Evolutionary conservation across 257 asterid species (phyloP).

Genomic region (Agastache rugosa): DNA sequence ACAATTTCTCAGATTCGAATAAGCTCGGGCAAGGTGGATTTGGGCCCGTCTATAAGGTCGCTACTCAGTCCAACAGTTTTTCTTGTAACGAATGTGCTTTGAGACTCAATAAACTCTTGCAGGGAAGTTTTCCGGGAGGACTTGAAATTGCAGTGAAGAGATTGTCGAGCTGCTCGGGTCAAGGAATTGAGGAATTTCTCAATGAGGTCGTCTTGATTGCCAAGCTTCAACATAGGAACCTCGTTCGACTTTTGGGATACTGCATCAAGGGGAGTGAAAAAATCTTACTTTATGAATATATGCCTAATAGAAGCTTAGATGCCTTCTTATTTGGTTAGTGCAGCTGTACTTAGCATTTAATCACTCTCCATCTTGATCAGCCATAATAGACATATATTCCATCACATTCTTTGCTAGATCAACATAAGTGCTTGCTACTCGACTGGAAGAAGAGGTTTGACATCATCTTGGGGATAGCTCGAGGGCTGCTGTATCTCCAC

Average conservation of each 20-base stretch:
- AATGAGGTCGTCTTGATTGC: conserved; percentile 53
- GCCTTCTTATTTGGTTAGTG: conserved; percentile 50
- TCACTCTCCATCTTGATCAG: not conserved
- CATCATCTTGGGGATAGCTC: conserved; percentile 48
- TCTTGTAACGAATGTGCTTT: not conserved
- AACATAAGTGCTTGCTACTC: conserved; percentile 32
- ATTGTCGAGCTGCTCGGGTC: conserved; percentile 44
- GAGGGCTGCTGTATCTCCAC: conserved; percentile 53
- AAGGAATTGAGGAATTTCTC: conserved; percentile 52
- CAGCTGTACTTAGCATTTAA: not conserved
- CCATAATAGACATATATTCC: not conserved
- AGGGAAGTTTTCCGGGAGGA: conserved; percentile 54
- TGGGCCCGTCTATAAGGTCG: conserved; percentile 70
- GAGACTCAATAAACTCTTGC: not conserved
- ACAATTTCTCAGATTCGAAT: conserved; percentile 52
- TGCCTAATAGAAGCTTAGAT: conserved; percentile 59
- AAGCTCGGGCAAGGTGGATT: conserved; percentile 75
- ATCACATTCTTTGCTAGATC: conserved; percentile 32
- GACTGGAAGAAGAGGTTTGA: conserved; percentile 46
- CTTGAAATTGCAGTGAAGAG: conserved; percentile 54
- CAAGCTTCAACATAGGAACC: conserved; percentile 58
- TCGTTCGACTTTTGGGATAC: conserved; percentile 54
- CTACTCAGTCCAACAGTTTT: not conserved
- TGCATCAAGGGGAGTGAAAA: conserved; percentile 49
- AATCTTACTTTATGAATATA: conserved; percentile 49